phyloP scores from a whole-genome alignment of 73 alveolate genomes.

The Paramecium octaurelia region DNA sequence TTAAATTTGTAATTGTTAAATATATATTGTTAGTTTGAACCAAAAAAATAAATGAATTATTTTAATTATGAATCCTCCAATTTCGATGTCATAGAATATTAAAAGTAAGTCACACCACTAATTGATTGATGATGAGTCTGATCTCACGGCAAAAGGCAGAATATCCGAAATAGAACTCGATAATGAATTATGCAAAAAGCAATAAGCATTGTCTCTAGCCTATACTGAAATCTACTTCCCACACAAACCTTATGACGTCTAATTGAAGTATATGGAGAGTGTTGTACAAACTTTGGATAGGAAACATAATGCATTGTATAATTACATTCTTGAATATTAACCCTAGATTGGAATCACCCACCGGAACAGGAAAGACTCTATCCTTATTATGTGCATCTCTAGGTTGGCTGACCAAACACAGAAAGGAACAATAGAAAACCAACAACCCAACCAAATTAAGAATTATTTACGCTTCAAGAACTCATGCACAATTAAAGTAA shows the following conservation, averaged over 20 bases:
- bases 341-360: constrained; percentile 85
- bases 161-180: not conserved
- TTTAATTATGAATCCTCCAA: not conserved
- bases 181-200: not conserved
- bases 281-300: not conserved
- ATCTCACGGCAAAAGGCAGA: not conserved
- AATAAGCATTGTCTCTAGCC: not conserved
- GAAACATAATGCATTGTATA: not conserved
- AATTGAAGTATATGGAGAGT: not conserved
- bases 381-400: constrained; percentile 86
- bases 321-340: not conserved
- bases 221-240: not conserved
- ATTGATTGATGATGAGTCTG: not conserved
- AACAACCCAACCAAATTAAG: constrained; percentile 59
- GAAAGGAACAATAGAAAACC: not conserved
- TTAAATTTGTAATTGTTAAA: not conserved
- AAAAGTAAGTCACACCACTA: not conserved
- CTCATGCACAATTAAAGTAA: constrained; percentile 83
- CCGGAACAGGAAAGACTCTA: constrained; percentile 98
- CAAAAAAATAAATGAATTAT: not conserved
- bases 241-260: not conserved
- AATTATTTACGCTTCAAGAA: constrained; percentile 81
- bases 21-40: not conserved
- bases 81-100: not conserved
- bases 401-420: constrained; percentile 50